These are phyloP conservation scores for Parascedosporium putredinis DNA, from an alignment of 2,329 filamentous ascomycete genomes.

Conservation along the genomic window DNA sequence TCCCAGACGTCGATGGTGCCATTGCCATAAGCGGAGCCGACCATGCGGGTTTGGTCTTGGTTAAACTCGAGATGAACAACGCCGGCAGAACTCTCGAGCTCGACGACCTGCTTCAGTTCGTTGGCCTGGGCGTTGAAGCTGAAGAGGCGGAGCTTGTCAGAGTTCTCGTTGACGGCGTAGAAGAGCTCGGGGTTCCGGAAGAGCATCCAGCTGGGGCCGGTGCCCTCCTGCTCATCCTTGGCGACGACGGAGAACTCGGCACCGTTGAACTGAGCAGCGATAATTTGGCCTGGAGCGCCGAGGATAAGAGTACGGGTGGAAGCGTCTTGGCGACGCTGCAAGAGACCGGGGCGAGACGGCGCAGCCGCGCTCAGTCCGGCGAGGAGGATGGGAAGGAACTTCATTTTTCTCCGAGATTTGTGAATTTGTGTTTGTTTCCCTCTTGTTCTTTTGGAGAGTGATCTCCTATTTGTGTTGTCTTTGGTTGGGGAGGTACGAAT, in stretches of 20 bases:
- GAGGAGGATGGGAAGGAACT: neutral
- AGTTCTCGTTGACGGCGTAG: conserved; percentile 39
- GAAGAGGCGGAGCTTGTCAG: conserved; percentile 27
- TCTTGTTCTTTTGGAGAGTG: no score
- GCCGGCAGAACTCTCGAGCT: conserved; percentile 26
- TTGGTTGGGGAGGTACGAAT: no score
- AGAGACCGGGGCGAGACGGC: neutral
- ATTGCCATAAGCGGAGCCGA: conserved; percentile 31
- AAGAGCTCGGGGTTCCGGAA: conserved; percentile 28
- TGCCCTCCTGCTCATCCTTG: conserved; percentile 20
- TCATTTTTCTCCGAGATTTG: no score
- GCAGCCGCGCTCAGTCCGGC: conserved; percentile 2
- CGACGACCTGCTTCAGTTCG: conserved; percentile 19
- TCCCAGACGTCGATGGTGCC: conserved; percentile 37
- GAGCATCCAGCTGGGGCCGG: conserved; percentile 34
- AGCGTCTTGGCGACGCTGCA: neutral
- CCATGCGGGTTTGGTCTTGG: conserved; percentile 30
- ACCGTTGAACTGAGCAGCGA: conserved; percentile 31
- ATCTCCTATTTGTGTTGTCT: no score
- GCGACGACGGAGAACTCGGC: conserved; percentile 26
- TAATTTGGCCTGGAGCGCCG: conserved; percentile 28
- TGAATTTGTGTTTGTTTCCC: no score
- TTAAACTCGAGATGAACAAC: conserved; percentile 39
- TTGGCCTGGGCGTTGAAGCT: conserved; percentile 22
- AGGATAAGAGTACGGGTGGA: conserved; percentile 25